phyloP scores from a whole-genome alignment of 148 eudicot species.

The Rhododendron simsii region DNA sequence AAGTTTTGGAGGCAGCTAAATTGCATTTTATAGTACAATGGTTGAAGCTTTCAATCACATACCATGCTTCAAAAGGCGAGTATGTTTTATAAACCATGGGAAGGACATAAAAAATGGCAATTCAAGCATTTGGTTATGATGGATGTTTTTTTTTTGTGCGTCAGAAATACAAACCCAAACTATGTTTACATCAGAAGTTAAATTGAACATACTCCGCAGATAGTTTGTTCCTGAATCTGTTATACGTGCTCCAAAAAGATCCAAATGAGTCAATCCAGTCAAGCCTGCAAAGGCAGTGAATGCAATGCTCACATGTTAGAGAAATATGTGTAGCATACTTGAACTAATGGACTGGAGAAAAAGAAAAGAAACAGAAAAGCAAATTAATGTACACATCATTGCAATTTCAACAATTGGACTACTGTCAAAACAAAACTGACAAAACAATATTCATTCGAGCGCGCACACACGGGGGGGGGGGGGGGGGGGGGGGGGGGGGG shows the following conservation, averaged over 20 bases:
- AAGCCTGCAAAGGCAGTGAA: constrained; percentile 47
- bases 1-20: neutral
- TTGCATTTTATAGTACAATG: neutral
- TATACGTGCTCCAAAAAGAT: constrained; percentile 92
- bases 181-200: neutral
- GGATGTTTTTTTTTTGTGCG: neutral
- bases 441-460: neutral
- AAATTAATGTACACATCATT: neutral
- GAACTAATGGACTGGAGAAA: neutral
- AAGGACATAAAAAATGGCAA: neutral
- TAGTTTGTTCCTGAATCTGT: constrained; percentile 69
- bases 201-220: constrained; percentile 41
- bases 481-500: too few species aligned
- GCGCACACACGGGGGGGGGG: neutral
- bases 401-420: neutral
- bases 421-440: neutral
- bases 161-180: neutral
- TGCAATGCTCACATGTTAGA: neutral
- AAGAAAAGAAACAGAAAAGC: neutral
- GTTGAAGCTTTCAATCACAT: neutral
- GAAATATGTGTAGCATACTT: neutral
- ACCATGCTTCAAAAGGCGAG: neutral
- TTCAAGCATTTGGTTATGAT: neutral
- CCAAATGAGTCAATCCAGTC: constrained; percentile 87
- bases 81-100: neutral